These are phyloP conservation scores for Tulasnella sp. DNA, from an alignment of 768 basidiomycete genomes.

Conservation along the genomic window DNA sequence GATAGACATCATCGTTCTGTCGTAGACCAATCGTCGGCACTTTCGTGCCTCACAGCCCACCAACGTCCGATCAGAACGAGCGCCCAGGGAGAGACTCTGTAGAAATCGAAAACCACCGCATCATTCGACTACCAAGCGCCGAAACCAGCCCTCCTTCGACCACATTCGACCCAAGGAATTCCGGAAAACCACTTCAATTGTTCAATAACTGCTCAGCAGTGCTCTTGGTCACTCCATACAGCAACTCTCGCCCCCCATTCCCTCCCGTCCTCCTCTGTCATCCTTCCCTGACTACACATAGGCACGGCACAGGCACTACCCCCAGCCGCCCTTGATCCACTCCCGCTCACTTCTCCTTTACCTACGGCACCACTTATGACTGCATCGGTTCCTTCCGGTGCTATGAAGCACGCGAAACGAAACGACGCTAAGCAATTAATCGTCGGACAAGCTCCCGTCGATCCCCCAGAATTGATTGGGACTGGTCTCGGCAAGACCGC, in stretches of 20 bases:
- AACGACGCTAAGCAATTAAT: background rate
- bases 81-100: background rate
- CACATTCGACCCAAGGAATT: background rate
- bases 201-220: background rate
- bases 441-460: background rate
- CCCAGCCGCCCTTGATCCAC: background rate
- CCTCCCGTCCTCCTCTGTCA: background rate
- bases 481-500: constrained; percentile 4
- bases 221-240: background rate
- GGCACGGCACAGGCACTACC: background rate
- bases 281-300: background rate
- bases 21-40: background rate
- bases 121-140: background rate
- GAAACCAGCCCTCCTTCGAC: background rate
- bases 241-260: background rate
- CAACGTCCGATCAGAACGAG: background rate
- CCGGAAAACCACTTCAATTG: background rate
- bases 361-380: background rate
- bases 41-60: background rate
- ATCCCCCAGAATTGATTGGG: background rate
- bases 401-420: background rate
- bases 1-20: background rate
- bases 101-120: background rate
- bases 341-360: background rate
- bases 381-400: background rate